Conservation (phyloP, 148 eudicot species). For the Vaccinium corymbosum region DNA sequence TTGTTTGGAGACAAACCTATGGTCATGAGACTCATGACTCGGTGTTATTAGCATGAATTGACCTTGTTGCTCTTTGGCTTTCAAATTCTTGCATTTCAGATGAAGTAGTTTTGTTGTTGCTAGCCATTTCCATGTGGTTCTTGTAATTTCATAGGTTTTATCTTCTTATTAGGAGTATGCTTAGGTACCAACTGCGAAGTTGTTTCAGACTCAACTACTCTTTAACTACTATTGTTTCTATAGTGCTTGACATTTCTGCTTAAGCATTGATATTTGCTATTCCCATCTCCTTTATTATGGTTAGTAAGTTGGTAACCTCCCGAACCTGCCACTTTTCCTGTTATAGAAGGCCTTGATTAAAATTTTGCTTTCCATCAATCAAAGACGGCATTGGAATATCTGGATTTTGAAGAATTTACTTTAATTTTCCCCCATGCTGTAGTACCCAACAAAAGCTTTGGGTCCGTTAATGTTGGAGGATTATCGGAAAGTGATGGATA, state of each 20-base stretch:
- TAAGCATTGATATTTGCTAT: background rate
- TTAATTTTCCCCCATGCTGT: conserved; percentile 11
- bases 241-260: background rate
- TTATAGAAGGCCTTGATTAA: background rate
- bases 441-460: conserved; percentile 94
- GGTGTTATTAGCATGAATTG: background rate
- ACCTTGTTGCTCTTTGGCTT: background rate
- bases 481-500: conserved; percentile 80
- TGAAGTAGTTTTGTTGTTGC: background rate
- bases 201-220: background rate
- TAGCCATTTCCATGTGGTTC: background rate
- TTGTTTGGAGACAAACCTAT: background rate
- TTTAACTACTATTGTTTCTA: background rate
- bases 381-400: background rate
- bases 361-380: background rate
- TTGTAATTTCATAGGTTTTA: background rate
- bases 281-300: background rate
- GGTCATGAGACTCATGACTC: background rate
- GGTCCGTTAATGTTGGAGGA: conserved; percentile 91
- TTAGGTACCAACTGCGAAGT: background rate
- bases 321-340: background rate
- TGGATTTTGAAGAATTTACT: conserved; percentile 3
- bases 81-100: conserved; percentile 2
- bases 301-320: too few species aligned
- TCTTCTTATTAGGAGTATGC: background rate